These are phyloP conservation scores for Kwoniella heveanensis DNA, from an alignment of 768 basidiomycete genomes.

Conservation along the genomic window DNA sequence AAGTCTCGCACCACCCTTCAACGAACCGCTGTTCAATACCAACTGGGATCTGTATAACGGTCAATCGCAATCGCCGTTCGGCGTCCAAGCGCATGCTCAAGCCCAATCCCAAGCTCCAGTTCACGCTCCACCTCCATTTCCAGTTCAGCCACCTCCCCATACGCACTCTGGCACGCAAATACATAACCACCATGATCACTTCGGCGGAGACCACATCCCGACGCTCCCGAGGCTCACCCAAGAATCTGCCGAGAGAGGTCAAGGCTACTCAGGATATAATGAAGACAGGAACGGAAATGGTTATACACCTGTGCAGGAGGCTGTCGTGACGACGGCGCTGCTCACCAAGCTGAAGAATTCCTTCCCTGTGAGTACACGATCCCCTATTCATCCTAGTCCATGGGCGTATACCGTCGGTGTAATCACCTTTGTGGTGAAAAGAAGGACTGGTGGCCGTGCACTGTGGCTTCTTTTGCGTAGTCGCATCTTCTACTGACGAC, in stretches of 20 bases:
- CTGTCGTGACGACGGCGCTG: conserved; percentile 16
- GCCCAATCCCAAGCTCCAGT: not conserved
- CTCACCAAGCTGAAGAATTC: conserved; percentile 17
- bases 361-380: conserved; percentile 30
- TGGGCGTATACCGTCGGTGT: too few species aligned
- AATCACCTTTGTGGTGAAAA: too few species aligned
- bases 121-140: not conserved
- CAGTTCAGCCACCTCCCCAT: conserved; percentile 1
- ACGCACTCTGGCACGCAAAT: not conserved
- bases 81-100: not conserved
- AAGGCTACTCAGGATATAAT: not conserved
- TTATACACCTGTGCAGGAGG: not conserved
- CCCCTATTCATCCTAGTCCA: too few species aligned
- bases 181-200: not conserved
- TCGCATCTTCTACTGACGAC: not conserved
- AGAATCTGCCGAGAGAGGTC: conserved; percentile 36
- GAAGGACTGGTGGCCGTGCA: not conserved
- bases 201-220: not conserved
- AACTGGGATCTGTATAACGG: conserved; percentile 14
- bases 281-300: not conserved
- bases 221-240: conserved; percentile 17
- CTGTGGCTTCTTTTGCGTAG: not conserved
- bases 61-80: not conserved
- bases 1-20: conserved; percentile 22
- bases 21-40: conserved; percentile 27